Evolutionary conservation across 495 filamentous ascomycete species (phyloP).

Genomic region (Melanomma pulvis-pyrius): DNA sequence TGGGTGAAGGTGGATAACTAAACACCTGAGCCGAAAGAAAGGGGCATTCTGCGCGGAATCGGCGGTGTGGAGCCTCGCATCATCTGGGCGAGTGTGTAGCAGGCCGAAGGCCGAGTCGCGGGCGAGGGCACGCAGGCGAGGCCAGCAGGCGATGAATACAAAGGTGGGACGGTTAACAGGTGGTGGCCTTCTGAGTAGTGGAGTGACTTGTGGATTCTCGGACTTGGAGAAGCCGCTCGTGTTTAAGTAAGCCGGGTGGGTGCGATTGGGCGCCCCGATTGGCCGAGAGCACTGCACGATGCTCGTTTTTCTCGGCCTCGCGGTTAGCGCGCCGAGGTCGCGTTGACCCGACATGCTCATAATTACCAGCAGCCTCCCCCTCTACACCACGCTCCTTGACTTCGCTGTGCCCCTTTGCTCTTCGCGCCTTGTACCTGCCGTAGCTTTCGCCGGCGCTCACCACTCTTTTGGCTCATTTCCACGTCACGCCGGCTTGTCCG

Average conservation of each 20-base stretch:
- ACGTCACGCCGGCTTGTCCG: background rate
- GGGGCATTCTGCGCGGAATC: too few species aligned
- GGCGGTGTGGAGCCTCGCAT: background rate
- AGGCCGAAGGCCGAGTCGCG: background rate
- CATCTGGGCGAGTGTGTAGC: background rate
- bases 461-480: background rate
- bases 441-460: background rate
- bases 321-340: conserved; percentile 12
- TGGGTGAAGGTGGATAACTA: too few species aligned
- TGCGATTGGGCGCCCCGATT: background rate
- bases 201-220: conserved; percentile 10
- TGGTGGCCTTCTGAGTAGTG: conserved; percentile 13
- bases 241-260: background rate
- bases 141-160: too few species aligned
- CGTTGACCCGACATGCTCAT: background rate
- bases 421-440: background rate
- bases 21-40: too few species aligned
- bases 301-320: background rate
- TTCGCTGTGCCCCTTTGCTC: background rate
- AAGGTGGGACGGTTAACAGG: background rate
- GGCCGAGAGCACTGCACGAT: conserved; percentile 3
- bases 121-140: background rate
- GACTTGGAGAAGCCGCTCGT: background rate
- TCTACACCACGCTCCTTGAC: background rate
- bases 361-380: background rate